A percentile compares a stretch with the other conserved stretches of the same genome.
phyloP scores from a whole-genome alignment of 352 stramenopile species.

The Phytophthora tubulina region DNA sequence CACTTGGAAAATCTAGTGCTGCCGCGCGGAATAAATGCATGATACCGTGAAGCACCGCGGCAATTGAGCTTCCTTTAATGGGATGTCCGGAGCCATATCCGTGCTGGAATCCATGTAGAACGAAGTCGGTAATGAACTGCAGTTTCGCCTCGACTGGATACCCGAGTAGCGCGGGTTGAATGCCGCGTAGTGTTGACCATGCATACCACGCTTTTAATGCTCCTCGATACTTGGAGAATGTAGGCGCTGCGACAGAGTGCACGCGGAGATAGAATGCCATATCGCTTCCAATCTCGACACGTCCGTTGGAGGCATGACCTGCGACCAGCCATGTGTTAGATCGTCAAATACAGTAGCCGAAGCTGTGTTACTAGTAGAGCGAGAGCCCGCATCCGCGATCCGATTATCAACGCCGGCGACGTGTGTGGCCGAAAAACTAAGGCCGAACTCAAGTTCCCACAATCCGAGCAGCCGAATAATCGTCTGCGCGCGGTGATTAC shows the following conservation, averaged over 20 bases:
- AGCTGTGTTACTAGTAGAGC: not conserved
- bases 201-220: not conserved
- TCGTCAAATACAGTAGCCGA: slow-evolving; percentile 6
- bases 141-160: not conserved
- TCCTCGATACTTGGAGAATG: not conserved
- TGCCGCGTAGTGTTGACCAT: not conserved
- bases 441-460: not conserved
- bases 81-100: not conserved
- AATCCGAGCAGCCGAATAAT: slow-evolving; percentile 2
- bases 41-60: not conserved
- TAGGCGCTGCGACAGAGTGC: slow-evolving; percentile 12
- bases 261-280: slow-evolving; percentile 22
- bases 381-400: slow-evolving; percentile 13
- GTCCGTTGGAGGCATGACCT: not conserved
- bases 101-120: slow-evolving; percentile 16
- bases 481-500: slow-evolving; percentile 18
- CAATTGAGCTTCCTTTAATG: not conserved
- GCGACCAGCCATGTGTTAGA: slow-evolving; percentile 15
- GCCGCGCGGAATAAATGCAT: slow-evolving; percentile 15
- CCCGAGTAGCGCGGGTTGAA: not conserved
- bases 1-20: slow-evolving; percentile 1
- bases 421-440: slow-evolving; percentile 19
- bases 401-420: slow-evolving; percentile 4
- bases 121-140: slow-evolving; percentile 12
- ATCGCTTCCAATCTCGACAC: slow-evolving; percentile 1